Conservation (phyloP, 352 stramenopile species). For the Pythium pectinolyticum region DNA sequence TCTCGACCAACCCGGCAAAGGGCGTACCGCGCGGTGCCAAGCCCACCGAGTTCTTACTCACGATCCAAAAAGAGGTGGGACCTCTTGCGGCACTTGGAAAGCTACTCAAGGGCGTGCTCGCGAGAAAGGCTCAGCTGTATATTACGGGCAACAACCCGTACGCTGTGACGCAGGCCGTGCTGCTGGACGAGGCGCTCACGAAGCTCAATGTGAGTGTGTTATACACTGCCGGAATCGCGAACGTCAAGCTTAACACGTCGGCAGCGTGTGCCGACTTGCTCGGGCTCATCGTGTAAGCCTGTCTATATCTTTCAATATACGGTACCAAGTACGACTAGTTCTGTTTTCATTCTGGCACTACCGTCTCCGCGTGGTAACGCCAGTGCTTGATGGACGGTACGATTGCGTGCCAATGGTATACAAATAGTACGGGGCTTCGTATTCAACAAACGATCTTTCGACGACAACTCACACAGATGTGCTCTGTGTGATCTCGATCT, state of each 20-base stretch:
- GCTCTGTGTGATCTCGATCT: too few relatives aligned
- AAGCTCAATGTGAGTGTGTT: conserved; percentile 70
- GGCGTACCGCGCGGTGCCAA: conserved; percentile 19
- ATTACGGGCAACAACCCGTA: conserved; percentile 50
- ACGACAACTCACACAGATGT: too few relatives aligned
- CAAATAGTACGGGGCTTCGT: too few relatives aligned
- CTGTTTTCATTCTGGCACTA: too few relatives aligned
- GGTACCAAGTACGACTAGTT: too few relatives aligned
- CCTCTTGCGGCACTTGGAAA: conserved; percentile 8
- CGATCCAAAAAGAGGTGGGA: conserved; percentile 23
- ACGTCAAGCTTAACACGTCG: conserved; percentile 76
- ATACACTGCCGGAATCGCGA: conserved; percentile 31
- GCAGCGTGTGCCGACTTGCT: conserved; percentile 87
- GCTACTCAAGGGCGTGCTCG: conserved; percentile 60
- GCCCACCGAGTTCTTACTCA: conserved; percentile 20
- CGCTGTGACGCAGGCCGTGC: conserved; percentile 18
- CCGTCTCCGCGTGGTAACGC: too few relatives aligned
- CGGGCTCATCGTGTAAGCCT: conserved; percentile 50
- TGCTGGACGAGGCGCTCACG: conserved; percentile 21
- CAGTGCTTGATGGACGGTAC: too few relatives aligned
- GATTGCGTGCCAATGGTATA: too few relatives aligned
- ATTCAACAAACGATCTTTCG: too few relatives aligned
- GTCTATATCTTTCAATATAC: too few relatives aligned
- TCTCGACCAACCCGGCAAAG: conserved; percentile 20
- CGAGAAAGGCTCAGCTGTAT: conserved; percentile 42